Percentiles rank a stretch among this genome's conserved stretches.
These are phyloP conservation scores for Backusella liffmaniae DNA, from an alignment of 192 early-diverging fungal genomes.

Conservation along the genomic window DNA sequence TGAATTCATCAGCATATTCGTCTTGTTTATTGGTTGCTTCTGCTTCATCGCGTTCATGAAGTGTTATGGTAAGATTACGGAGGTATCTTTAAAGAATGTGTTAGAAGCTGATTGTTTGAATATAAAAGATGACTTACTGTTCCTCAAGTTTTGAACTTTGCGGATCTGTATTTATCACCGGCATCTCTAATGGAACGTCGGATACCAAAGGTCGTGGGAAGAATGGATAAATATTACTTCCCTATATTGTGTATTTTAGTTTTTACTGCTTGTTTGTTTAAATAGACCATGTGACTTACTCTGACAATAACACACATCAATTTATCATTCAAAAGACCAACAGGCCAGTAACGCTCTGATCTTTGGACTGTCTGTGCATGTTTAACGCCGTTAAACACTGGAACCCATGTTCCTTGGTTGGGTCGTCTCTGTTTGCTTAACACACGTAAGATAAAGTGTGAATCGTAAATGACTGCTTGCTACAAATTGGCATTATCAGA, in stretches of 20 bases:
- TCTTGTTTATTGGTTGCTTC: conserved; percentile 33
- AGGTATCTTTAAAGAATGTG: conserved; percentile 35
- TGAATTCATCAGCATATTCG: conserved; percentile 36
- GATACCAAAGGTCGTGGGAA: conserved; percentile 71
- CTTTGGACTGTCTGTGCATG: conserved; percentile 34
- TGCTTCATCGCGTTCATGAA: conserved; percentile 59
- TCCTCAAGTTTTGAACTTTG: conserved; percentile 38
- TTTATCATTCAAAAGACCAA: conserved; percentile 69
- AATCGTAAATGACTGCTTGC: conserved; percentile 80
- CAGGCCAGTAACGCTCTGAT: conserved; percentile 80
- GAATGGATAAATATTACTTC: conserved; percentile 53
- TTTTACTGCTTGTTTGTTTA: neutral
- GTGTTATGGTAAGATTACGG: conserved; percentile 49
- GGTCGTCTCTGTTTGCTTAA: conserved; percentile 68
- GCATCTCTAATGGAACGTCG: conserved; percentile 66
- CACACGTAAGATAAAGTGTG: conserved; percentile 69
- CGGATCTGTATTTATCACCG: conserved; percentile 57
- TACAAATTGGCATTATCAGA: conserved; percentile 18
- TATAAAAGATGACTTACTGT: conserved; percentile 22
- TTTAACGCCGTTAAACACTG: conserved; percentile 68
- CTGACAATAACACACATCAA: conserved; percentile 75
- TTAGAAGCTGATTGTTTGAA: neutral
- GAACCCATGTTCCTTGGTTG: conserved; percentile 74
- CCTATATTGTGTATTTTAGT: conserved; percentile 28
- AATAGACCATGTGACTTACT: conserved; percentile 35